These are phyloP conservation scores for Hypoxylon sp. DNA, from an alignment of 2,329 filamentous ascomycete species.

Conservation along the genomic window DNA sequence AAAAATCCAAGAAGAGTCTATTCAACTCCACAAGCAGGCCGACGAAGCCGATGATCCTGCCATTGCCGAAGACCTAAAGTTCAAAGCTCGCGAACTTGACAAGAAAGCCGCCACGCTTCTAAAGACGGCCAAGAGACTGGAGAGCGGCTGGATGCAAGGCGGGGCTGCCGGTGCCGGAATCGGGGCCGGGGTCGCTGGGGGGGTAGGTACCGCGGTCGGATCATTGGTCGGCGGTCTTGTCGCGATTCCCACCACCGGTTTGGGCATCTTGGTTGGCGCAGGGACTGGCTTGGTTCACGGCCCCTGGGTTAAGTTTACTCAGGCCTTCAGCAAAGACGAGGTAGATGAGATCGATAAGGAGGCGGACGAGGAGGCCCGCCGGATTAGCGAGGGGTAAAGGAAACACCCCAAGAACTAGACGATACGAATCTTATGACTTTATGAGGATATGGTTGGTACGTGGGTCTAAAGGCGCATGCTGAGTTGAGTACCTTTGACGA, in stretches of 20 bases:
- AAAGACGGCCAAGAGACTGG: constrained; percentile 44
- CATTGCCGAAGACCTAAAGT: constrained; percentile 43
- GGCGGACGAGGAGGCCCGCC: constrained; percentile 41
- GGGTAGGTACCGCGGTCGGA: constrained; percentile 44
- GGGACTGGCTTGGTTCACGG: constrained; percentile 47
- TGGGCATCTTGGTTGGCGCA: constrained; percentile 46
- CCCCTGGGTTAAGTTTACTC: constrained; percentile 47
- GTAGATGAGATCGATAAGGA: constrained; percentile 43
- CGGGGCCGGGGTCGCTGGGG: constrained; percentile 46
- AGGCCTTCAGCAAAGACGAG: constrained; percentile 43
- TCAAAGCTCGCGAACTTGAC: constrained; percentile 44
- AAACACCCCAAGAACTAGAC: background rate
- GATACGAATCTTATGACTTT: background rate
- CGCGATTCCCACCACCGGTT: constrained; percentile 45
- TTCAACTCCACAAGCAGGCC: constrained; percentile 41
- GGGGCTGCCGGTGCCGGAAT: constrained; percentile 46
- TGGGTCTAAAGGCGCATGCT: too few species aligned
- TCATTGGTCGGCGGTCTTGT: constrained; percentile 45
- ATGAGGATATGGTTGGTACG: background rate
- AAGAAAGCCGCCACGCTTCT: constrained; percentile 44
- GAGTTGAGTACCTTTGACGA: too few species aligned
- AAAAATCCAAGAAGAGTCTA: constrained; percentile 42
- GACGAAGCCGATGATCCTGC: constrained; percentile 41
- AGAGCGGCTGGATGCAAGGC: constrained; percentile 47
- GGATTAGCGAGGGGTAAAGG: constrained; percentile 28